Base-by-base conservation (phyloP, 192 early-diverging fungal species). In the Thoreauomyces humboldtii region DNA sequence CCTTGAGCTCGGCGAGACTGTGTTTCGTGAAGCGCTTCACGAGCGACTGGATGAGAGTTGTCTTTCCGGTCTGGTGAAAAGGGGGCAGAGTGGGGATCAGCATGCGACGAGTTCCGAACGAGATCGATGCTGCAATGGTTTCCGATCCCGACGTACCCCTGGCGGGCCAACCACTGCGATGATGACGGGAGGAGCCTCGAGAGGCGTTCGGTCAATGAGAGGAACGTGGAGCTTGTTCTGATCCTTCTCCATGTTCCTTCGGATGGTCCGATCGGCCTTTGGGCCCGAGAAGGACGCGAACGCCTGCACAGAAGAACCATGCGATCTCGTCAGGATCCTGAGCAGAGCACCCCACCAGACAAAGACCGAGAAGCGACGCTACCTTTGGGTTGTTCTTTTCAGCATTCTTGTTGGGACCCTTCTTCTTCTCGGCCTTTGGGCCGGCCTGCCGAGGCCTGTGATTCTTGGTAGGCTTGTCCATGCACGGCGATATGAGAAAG, bases 111-210 rank as follows among this genome's bases (percentile, higher is more conserved):
- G 17, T 17, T 41, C 7, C 7, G 38, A 41, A 29, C n/a, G 41
- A 34, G 43, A 15, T n/a, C 43, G 25, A 25, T 41, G 38, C 38
- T 41, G 38, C 9, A 7, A 17, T n/a, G n/a, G n/a, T n/a, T n/a
- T n/a, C n/a, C n/a, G n/a, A n/a, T n/a, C 17, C 25, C 24, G 19
- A 59, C 85, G 57, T 77, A 91, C 89, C 50, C 88, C 81, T 63
- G 90, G 93, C 32, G 97, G 97, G 12, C 97, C 97, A 46, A 95
- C 97, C 11, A 99, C 93, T 6, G 95, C 94, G 56, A 99, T 85
- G 0, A 99, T 78, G 28, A 95, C 80, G 19, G 97, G 97, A 34
- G 97, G 92, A 33, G 97, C 81, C 33, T 91, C 90, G 50, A 88
- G 71, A 0, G 93, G 92, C 25, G 93, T 93, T 59, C 94, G 87